Conservation (phyloP, 352 stramenopile genomes). For the Pythium guiyangense region DNA sequence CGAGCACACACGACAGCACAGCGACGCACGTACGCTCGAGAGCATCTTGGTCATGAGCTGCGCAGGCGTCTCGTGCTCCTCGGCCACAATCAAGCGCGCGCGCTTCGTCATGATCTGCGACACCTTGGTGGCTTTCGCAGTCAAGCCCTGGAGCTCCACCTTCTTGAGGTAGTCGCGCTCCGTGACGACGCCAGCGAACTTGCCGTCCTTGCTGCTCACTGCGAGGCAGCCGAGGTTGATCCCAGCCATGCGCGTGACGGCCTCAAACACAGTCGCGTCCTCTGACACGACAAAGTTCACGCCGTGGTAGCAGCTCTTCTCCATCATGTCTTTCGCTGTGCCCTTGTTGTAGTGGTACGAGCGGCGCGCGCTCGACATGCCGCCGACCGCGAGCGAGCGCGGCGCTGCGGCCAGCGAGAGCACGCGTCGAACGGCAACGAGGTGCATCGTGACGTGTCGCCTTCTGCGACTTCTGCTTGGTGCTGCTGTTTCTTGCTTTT, state of each 20-base stretch:
- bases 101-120: conserved; percentile 94
- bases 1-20: not conserved
- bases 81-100: conserved; percentile 88
- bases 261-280: conserved; percentile 91
- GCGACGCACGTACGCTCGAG: conserved; percentile 51
- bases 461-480: no score
- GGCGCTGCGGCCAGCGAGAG: not conserved
- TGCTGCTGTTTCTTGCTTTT: no score
- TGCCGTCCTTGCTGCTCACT: conserved; percentile 82
- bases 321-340: conserved; percentile 88
- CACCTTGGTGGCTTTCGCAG: conserved; percentile 77
- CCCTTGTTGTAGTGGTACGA: conserved; percentile 74
- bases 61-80: conserved; percentile 80
- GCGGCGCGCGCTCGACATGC: not conserved
- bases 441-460: not conserved
- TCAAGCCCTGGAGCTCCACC: conserved; percentile 91
- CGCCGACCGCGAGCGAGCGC: not conserved
- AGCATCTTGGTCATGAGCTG: conserved; percentile 97
- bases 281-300: conserved; percentile 95
- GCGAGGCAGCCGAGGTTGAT: conserved; percentile 92
- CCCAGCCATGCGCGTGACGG: conserved; percentile 92
- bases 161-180: conserved; percentile 97
- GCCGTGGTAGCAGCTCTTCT: conserved; percentile 92
- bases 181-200: conserved; percentile 90
- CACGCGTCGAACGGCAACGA: not conserved